These are phyloP conservation scores for Monosporascus cannonballus DNA, from an alignment of 2,329 filamentous ascomycete genomes.

Conservation along the genomic window DNA sequence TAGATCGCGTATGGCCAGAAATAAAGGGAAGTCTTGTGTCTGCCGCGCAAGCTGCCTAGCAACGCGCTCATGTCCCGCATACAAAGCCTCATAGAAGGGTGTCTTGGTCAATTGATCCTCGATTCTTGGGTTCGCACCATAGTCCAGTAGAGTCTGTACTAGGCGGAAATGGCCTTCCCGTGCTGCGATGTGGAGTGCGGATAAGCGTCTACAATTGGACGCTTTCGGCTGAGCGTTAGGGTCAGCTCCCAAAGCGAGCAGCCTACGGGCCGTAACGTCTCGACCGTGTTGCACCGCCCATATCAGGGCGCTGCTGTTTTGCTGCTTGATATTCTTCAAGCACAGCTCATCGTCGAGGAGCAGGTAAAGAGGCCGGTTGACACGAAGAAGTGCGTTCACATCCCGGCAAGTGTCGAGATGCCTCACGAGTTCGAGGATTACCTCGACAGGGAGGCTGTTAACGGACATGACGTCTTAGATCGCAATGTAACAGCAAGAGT, in stretches of 20 bases:
- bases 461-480: background rate
- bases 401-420: background rate
- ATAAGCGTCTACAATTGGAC: background rate
- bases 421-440: background rate
- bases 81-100: background rate
- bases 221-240: background rate
- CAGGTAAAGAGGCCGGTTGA: background rate
- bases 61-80: background rate
- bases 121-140: background rate
- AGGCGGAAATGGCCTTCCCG: background rate
- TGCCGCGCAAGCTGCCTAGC: background rate
- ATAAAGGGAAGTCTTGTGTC: background rate
- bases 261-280: background rate
- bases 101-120: background rate
- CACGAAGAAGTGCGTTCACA: background rate
- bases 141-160: background rate
- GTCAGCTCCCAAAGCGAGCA: background rate
- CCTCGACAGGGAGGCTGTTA: background rate
- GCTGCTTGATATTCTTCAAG: background rate
- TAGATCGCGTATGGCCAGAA: background rate
- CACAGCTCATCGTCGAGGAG: background rate
- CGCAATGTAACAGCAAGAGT: too few relatives aligned
- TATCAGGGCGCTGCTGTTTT: background rate
- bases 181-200: background rate
- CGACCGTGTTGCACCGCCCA: background rate